Evolutionary conservation across 2,329 filamentous ascomycete species (phyloP), one percentile per base, ranked within the genome.

Genomic region (Claviceps purpurea): DNA sequence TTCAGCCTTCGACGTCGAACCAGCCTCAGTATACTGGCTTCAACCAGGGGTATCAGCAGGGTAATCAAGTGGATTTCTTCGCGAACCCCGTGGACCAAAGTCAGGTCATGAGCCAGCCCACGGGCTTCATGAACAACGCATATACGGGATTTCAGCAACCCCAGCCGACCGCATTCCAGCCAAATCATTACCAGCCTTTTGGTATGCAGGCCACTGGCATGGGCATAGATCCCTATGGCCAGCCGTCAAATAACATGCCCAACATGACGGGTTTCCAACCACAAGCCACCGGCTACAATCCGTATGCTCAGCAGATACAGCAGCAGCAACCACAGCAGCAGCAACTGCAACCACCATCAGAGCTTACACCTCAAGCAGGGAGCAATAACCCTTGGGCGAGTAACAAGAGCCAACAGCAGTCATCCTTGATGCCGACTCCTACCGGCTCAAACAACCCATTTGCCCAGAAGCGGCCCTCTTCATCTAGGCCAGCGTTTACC

Each of bases 381-480:
- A 94, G 81, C 67, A 94, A 97, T 72, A 98, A 98, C 66, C 93
- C 93, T 0, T 98, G 91, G 88, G 86, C 88, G 24, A 78, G 76
- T 30, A 77, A 73, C 59, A 76, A 74, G 57, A 74, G 70, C 55
- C 78, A 78, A 56, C 73, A 79, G 54, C 66, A 70, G 45, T 73
- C 81, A 49, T 70, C 83, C 2, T 70, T 96, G 56, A 84, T 86
- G 64, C 86, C 89, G 4, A 85, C 89, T 64, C 85, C 87, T 3
- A 98, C 93, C 2, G 93, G 93, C 47, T 97, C 93, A 16, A 98
- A 98, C 74, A 98, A 98, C 65, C 93, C 93, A 2, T 98, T 98
- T 64, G 91, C 93, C 13, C 78, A 84, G n/a, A 81, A 85, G 71
- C 83, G 74, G 62, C 80, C 72, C 64, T 82, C 72, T 64, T 76